A percentile compares a stretch with the other conserved stretches of the same genome.
These are phyloP conservation scores for Ampelomyces quisqualis DNA, from an alignment of 2,329 filamentous ascomycete species.

Conservation along the genomic window DNA sequence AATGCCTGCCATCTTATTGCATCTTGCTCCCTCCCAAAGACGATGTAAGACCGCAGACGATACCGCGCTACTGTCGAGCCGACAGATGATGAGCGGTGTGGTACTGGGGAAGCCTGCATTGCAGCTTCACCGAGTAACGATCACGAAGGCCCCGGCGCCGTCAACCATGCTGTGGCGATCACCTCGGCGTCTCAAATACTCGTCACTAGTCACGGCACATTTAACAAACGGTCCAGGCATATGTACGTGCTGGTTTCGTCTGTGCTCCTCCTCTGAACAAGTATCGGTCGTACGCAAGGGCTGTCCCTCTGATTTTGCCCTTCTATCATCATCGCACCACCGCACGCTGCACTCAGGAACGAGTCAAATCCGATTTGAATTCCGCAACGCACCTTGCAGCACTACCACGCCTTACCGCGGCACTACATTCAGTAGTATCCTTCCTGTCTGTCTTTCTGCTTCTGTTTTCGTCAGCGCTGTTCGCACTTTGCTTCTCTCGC, in stretches of 20 bases:
- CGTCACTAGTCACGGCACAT: conserved; percentile 26
- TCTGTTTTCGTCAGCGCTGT: conserved; percentile 30
- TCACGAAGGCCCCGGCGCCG: conserved; percentile 23
- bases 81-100: conserved; percentile 33
- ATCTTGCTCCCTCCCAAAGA: conserved; percentile 18
- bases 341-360: conserved; percentile 24
- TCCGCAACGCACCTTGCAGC: conserved; percentile 37
- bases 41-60: conserved; percentile 23
- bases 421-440: conserved; percentile 31
- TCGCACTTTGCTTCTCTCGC: conserved; percentile 39
- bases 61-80: conserved; percentile 24
- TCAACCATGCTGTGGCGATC: conserved; percentile 31
- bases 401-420: conserved; percentile 19
- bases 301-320: conserved; percentile 30
- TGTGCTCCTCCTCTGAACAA: conserved; percentile 32
- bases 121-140: conserved; percentile 32
- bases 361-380: conserved; percentile 36
- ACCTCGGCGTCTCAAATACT: conserved; percentile 23
- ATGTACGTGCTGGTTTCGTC: conserved; percentile 17
- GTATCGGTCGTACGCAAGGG: conserved; percentile 35
- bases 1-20: conserved; percentile 18
- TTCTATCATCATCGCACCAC: conserved; percentile 22
- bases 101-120: conserved; percentile 27
- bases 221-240: conserved; percentile 29
- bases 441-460: conserved; percentile 37